phyloP scores from a whole-genome alignment of 1,284 basidiomycete species.

The Coniferiporia sulphurascens region DNA sequence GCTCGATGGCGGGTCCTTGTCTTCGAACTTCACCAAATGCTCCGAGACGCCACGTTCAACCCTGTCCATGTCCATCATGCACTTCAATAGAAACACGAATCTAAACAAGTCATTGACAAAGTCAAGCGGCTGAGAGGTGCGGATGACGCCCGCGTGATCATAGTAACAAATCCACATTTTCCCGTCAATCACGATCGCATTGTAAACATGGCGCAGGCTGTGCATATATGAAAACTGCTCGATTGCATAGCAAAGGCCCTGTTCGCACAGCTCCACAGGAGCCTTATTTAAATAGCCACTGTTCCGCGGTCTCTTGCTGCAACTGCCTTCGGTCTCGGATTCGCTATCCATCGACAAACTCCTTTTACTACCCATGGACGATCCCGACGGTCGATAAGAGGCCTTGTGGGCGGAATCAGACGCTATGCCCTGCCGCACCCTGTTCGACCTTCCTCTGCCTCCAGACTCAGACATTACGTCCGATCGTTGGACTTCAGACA shows the following conservation, averaged over 20 bases:
- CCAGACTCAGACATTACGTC: too few species aligned
- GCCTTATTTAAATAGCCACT: not conserved
- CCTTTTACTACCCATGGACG: too few species aligned
- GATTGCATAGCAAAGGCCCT: not conserved
- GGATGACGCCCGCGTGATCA: not conserved
- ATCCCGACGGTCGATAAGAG: too few species aligned
- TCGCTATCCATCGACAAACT: too few species aligned
- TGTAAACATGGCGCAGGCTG: not conserved
- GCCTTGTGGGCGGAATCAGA: too few species aligned
- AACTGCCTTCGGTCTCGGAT: too few species aligned
- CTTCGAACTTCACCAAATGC: not conserved
- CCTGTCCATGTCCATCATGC: not conserved
- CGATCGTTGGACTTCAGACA: too few species aligned
- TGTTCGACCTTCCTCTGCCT: too few species aligned
- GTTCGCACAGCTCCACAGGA: not conserved
- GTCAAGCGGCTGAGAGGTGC: not conserved
- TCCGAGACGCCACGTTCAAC: not conserved
- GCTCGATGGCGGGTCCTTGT: not conserved
- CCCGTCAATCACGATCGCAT: not conserved
- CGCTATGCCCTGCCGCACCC: too few species aligned
- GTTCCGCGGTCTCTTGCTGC: too few species aligned
- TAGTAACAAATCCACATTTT: not conserved
- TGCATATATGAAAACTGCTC: not conserved
- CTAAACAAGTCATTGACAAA: not conserved
- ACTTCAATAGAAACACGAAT: not conserved